These are phyloP conservation scores for Globisporangium yorkense DNA, from an alignment of 352 stramenopile species.

Conservation along the genomic window DNA sequence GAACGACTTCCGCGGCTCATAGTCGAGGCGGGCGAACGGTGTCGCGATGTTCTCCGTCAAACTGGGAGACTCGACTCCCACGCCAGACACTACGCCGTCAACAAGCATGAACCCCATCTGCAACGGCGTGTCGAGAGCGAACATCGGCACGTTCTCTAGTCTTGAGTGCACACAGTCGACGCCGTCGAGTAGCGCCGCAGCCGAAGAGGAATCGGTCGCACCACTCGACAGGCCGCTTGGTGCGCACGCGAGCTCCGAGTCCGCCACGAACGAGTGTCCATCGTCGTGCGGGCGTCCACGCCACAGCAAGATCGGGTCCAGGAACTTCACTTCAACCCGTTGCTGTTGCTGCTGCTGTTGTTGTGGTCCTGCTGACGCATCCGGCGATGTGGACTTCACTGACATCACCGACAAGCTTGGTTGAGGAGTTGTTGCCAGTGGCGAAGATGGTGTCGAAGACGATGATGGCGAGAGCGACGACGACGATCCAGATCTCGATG, in stretches of 20 bases:
- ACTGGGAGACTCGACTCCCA: background rate
- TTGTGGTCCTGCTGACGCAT: too few species aligned
- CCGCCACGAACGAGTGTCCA: background rate
- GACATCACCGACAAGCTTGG: background rate
- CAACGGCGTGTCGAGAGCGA: background rate
- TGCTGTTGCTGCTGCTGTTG: too few species aligned
- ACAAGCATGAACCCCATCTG: constrained; percentile 3
- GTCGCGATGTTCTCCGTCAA: background rate
- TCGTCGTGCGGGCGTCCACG: background rate
- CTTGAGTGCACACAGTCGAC: background rate
- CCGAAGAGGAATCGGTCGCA: background rate
- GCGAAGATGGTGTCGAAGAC: too few species aligned
- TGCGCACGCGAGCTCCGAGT: background rate
- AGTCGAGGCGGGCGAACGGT: background rate
- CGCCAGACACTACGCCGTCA: background rate
- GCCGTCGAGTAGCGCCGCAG: background rate
- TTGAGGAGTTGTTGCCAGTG: too few species aligned
- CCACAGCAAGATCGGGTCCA: constrained; percentile 3
- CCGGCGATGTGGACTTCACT: too few species aligned
- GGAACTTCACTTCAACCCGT: background rate
- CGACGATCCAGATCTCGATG: background rate
- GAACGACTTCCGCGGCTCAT: background rate
- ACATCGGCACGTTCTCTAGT: background rate
- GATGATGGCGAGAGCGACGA: background rate
- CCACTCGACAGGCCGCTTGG: too few species aligned